Evolutionary conservation across 1,284 basidiomycete species (phyloP).

Genomic region (Blastosporella zonata): DNA sequence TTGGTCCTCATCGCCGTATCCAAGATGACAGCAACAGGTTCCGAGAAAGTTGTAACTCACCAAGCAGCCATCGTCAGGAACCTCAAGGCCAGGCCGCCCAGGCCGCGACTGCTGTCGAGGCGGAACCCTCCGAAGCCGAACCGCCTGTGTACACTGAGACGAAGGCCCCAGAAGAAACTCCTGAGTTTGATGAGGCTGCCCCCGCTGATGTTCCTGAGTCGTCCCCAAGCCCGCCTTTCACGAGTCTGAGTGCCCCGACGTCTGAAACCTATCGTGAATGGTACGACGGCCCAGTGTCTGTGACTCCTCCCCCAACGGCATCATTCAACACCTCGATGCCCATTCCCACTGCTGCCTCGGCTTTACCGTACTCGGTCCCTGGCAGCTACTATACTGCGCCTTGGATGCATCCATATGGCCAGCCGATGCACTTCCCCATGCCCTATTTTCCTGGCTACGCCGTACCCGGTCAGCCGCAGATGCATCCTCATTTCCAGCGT

Average conservation of each 20-base stretch:
- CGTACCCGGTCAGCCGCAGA: slow-evolving; percentile 28
- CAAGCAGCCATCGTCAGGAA: slow-evolving; percentile 7
- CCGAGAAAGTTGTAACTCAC: slow-evolving; percentile 13
- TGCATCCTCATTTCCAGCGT: slow-evolving; percentile 29
- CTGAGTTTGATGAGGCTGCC: neutral
- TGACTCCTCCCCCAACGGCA: slow-evolving; percentile 28
- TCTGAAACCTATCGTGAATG: slow-evolving; percentile 37
- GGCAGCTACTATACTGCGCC: slow-evolving; percentile 47
- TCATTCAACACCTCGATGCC: slow-evolving; percentile 30
- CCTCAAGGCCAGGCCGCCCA: neutral
- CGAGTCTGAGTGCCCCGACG: slow-evolving; percentile 17
- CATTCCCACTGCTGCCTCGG: slow-evolving; percentile 28
- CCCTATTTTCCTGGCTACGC: slow-evolving; percentile 50
- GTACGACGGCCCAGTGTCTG: slow-evolving; percentile 35
- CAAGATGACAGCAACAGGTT: slow-evolving; percentile 18
- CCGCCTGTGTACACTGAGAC: slow-evolving; percentile 17
- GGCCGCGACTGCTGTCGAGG: slow-evolving; percentile 3
- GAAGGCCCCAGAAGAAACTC: slow-evolving; percentile 6
- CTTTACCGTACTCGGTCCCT: slow-evolving; percentile 37
- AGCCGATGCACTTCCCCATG: slow-evolving; percentile 48
- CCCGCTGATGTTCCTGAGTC: slow-evolving; percentile 9
- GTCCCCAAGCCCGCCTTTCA: slow-evolving; percentile 15
- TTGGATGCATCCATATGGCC: slow-evolving; percentile 55
- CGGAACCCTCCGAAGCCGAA: slow-evolving; percentile 11
- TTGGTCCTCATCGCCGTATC: slow-evolving; percentile 26